phyloP scores from a whole-genome alignment of 208 protist genomes.

The Acanthamoeba castellanii region DNA sequence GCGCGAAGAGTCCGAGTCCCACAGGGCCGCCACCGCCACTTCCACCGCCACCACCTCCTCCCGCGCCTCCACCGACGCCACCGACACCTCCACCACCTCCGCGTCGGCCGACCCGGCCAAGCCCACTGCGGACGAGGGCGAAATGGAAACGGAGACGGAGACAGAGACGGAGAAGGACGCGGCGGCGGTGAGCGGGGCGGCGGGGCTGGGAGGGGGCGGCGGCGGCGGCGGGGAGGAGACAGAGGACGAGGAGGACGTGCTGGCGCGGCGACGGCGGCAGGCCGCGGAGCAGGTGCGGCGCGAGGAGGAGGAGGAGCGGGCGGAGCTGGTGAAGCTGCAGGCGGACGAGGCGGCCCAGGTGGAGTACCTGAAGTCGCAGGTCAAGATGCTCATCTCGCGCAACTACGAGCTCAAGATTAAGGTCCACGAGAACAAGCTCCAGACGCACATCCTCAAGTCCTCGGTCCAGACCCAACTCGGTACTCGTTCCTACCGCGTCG shows the following conservation, averaged over 20 bases:
- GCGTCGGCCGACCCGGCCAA: too few species aligned
- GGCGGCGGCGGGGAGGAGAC: too few species aligned
- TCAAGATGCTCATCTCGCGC: constrained; percentile 2
- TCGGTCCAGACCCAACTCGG: background rate
- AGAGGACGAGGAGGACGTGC: background rate
- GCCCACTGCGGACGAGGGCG: background rate
- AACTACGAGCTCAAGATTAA: constrained; percentile 19
- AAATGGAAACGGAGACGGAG: background rate
- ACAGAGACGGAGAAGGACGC: background rate
- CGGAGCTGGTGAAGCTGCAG: background rate
- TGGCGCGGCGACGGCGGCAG: background rate
- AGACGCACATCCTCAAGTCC: constrained; percentile 25
- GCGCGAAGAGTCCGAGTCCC: background rate
- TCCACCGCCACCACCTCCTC: background rate
- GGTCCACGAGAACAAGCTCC: constrained; percentile 15
- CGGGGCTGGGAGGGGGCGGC: too few species aligned
- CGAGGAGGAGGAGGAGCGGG: background rate
- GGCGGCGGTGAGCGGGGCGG: too few species aligned
- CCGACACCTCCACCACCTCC: background rate
- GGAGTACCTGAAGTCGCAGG: background rate
- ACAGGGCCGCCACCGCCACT: background rate
- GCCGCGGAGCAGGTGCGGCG: background rate
- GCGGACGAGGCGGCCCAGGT: background rate
- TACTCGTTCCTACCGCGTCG: background rate
- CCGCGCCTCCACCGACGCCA: background rate